Evolutionary conservation across 495 filamentous ascomycete genomes (phyloP).

Genomic region (Apodospora peruviana): DNA sequence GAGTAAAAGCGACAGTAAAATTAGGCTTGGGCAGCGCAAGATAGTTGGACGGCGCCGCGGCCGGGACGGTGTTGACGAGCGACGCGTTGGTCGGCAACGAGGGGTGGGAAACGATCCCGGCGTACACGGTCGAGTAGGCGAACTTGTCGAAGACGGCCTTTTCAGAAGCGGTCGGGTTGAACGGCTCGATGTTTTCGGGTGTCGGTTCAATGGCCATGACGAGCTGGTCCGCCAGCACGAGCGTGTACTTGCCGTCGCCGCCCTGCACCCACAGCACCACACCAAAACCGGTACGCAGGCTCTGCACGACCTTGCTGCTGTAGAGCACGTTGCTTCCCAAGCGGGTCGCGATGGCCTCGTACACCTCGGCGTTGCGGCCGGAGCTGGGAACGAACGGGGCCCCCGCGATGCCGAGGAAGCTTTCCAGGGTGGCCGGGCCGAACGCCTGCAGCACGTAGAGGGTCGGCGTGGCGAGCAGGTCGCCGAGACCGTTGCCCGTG

Average conservation of each 20-base stretch:
- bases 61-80: slow-evolving; percentile 15
- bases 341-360: slow-evolving; percentile 28
- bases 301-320: slow-evolving; percentile 25
- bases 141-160: slow-evolving; percentile 26
- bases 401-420: slow-evolving; percentile 22
- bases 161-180: slow-evolving; percentile 31
- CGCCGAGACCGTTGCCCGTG: slow-evolving; percentile 35
- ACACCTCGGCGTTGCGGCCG: slow-evolving; percentile 37
- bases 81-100: slow-evolving; percentile 19
- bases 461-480: slow-evolving; percentile 27
- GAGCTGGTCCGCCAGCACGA: slow-evolving; percentile 32
- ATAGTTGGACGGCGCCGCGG: slow-evolving; percentile 16
- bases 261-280: slow-evolving; percentile 31
- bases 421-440: slow-evolving; percentile 31
- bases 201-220: slow-evolving; percentile 37
- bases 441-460: slow-evolving; percentile 39
- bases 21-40: too few relatives aligned
- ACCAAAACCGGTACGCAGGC: slow-evolving; percentile 20
- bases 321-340: slow-evolving; percentile 34
- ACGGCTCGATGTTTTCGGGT: slow-evolving; percentile 24
- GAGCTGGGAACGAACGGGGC: slow-evolving; percentile 26
- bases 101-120: slow-evolving; percentile 31
- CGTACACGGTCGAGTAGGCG: slow-evolving; percentile 25
- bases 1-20: slow-evolving; percentile 15
- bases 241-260: slow-evolving; percentile 19